Conservation (phyloP, 176 grass and related monocot genomes). For the Aegilops tauschii region DNA sequence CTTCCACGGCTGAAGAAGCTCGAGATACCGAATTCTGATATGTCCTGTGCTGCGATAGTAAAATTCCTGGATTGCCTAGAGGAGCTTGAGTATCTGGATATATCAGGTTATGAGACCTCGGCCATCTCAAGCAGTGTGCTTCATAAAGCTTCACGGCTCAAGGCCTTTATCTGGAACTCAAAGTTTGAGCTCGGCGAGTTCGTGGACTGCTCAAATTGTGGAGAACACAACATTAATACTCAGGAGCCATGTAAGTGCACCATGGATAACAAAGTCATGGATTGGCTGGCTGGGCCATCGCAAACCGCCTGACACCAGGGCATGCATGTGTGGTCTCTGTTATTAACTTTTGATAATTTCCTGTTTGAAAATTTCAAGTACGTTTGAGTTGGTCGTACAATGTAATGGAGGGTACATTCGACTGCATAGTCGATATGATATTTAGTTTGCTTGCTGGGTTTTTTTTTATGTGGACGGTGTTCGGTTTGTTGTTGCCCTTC, state of each 20-base stretch:
- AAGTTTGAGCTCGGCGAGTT: conserved; percentile 67
- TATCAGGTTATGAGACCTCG: conserved; percentile 64
- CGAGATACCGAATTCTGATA: conserved; percentile 53
- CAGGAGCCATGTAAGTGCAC: conserved; percentile 45
- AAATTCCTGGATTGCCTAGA: conserved; percentile 57
- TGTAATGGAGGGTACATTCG: not conserved
- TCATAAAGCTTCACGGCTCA: conserved; percentile 50
- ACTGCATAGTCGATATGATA: not conserved
- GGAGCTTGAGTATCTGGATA: conserved; percentile 63
- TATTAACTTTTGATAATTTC: not conserved
- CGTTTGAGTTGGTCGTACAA: not conserved
- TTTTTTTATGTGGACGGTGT: too few relatives aligned
- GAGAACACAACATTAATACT: conserved; percentile 31
- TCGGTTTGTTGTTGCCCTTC: too few relatives aligned
- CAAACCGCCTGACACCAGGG: not conserved
- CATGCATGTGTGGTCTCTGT: not conserved
- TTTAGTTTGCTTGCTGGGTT: not conserved
- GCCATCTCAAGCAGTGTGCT: conserved; percentile 44
- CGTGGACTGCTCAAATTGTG: conserved; percentile 44
- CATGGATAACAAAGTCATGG: conserved; percentile 53
- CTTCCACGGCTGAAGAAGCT: conserved; percentile 57
- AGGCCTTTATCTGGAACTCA: conserved; percentile 62
- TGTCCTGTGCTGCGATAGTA: conserved; percentile 38
- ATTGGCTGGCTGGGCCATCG: conserved; percentile 53
- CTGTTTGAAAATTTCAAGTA: not conserved